Percentiles rank a stretch among this genome's conserved stretches.
Conservation (phyloP, 164 flowering plant species). For the Annona squamosa region DNA sequence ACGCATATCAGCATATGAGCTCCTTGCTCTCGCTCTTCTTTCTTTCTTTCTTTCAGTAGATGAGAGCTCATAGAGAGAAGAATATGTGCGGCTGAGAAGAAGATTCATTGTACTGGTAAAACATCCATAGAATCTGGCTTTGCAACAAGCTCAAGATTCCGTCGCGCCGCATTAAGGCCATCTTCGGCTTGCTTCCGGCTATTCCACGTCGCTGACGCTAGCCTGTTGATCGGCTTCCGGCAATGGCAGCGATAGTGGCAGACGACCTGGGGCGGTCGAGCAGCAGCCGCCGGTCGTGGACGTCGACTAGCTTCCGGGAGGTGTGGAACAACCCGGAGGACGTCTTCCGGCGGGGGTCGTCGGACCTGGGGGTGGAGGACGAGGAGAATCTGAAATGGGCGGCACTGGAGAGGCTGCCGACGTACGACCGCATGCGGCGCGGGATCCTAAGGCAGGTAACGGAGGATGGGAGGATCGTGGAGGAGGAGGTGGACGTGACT, state of each 20-base stretch:
- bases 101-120: not conserved
- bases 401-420: conserved; percentile 67
- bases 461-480: conserved; percentile 32
- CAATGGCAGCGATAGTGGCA: conserved; percentile 31
- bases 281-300: conserved; percentile 31
- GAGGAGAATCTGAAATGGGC: conserved; percentile 72
- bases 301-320: conserved; percentile 27
- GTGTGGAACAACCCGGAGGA: conserved; percentile 29
- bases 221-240: not conserved
- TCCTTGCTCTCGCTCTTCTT: not conserved
- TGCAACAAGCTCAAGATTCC: not conserved
- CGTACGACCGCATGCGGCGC: conserved; percentile 44
- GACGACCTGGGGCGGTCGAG: conserved; percentile 24
- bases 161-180: not conserved
- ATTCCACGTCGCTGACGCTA: not conserved
- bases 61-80: not conserved
- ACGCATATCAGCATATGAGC: not conserved
- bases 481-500: conserved; percentile 41
- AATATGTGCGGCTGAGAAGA: not conserved
- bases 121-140: not conserved
- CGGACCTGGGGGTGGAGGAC: conserved; percentile 26
- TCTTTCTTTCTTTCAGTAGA: not conserved
- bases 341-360: conserved; percentile 27
- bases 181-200: not conserved
- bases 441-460: conserved; percentile 36